Evolutionary conservation across 202 grass and related monocot species (phyloP).

Genomic region (Setaria viridis): DNA sequence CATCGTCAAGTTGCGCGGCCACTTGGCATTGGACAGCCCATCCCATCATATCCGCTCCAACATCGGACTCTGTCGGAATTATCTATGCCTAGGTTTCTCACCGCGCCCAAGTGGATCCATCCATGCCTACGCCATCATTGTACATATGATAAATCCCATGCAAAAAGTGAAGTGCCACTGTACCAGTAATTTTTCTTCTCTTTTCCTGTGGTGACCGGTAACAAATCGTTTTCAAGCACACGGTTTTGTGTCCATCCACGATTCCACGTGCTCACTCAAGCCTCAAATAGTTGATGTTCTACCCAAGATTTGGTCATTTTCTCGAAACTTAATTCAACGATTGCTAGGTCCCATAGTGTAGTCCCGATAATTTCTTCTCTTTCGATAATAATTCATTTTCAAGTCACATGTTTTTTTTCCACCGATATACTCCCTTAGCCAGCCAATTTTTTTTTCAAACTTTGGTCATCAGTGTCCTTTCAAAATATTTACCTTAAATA

Average conservation of each 20-base stretch:
- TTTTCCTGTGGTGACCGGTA: too few species aligned
- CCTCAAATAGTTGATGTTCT: too few species aligned
- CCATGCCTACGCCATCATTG: neutral
- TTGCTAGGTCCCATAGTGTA: neutral
- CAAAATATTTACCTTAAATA: too few species aligned
- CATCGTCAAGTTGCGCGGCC: neutral
- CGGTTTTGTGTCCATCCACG: too few species aligned
- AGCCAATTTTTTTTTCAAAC: too few species aligned
- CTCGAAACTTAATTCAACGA: too few species aligned
- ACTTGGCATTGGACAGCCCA: constrained; percentile 31
- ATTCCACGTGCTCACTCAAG: too few species aligned
- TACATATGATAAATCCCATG: neutral
- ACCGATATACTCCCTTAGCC: too few species aligned
- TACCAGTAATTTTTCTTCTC: too few species aligned
- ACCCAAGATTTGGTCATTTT: too few species aligned
- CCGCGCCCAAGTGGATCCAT: neutral
- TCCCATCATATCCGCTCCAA: neutral
- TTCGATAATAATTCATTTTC: neutral
- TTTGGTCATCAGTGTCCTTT: too few species aligned
- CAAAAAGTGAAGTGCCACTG: too few species aligned
- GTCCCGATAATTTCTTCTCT: neutral
- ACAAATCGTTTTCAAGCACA: neutral
- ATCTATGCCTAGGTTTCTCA: constrained; percentile 34
- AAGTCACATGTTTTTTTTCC: neutral
- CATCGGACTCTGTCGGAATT: constrained; percentile 9